Evolutionary conservation across 352 stramenopile species (phyloP).

Genomic region (Phytophthora litchii): DNA sequence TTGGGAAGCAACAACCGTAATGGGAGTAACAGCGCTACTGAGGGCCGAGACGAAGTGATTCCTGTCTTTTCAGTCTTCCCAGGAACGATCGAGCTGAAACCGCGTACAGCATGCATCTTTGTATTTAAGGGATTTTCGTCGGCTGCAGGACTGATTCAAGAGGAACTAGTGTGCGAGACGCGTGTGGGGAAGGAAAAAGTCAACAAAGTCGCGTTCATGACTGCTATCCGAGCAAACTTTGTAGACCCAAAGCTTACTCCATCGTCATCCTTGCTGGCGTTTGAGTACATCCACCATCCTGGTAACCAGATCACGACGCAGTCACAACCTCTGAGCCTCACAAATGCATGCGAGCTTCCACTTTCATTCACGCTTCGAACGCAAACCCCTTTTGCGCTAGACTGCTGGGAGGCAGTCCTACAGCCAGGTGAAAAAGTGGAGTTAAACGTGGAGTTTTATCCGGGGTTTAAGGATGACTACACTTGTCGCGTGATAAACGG

Average conservation of each 20-base stretch:
- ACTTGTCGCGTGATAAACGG: constrained; percentile 87
- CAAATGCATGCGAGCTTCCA: constrained; percentile 88
- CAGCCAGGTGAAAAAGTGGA: constrained; percentile 76
- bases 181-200: constrained; percentile 94
- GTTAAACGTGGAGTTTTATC: constrained; percentile 94
- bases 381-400: constrained; percentile 91
- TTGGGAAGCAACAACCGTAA: constrained; percentile 24
- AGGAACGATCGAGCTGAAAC: constrained; percentile 92
- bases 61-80: constrained; percentile 92
- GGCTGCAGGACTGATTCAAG: constrained; percentile 61
- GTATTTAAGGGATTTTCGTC: constrained; percentile 89
- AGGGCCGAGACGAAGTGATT: constrained; percentile 37
- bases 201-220: constrained; percentile 87
- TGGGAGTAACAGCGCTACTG: constrained; percentile 12
- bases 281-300: constrained; percentile 90
- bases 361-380: constrained; percentile 92
- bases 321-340: constrained; percentile 81
- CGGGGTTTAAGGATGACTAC: constrained; percentile 92
- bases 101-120: constrained; percentile 93
- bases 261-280: constrained; percentile 74
- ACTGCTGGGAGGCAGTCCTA: constrained; percentile 90
- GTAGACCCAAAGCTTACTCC: constrained; percentile 88
- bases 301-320: constrained; percentile 65
- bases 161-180: constrained; percentile 92
- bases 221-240: constrained; percentile 90